phyloP scores from a whole-genome alignment of 108 stramenopile genomes.

The Nitzschia inconspicua region DNA sequence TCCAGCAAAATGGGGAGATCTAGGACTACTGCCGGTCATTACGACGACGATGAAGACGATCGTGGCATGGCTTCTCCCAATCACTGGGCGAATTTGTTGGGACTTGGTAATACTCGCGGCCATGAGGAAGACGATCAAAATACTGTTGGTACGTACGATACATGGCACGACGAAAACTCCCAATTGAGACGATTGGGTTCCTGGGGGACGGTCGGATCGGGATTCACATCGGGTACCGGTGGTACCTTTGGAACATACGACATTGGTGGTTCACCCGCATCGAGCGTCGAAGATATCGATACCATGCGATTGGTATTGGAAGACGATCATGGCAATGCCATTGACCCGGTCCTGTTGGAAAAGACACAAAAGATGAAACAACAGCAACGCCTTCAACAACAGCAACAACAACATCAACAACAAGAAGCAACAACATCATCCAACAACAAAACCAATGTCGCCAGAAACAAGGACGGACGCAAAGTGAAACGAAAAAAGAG shows the following conservation, averaged over 20 bases:
- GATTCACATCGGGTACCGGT: slow-evolving; percentile 15
- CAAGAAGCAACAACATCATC: not conserved
- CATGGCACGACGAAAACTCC: slow-evolving; percentile 27
- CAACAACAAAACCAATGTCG: not conserved
- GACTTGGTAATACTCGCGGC: no score
- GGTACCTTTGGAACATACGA: slow-evolving; percentile 11
- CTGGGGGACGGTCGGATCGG: slow-evolving; percentile 36
- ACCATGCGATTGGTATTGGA: not conserved
- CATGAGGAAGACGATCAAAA: slow-evolving; percentile 27
- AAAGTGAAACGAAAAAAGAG: slow-evolving; percentile 2
- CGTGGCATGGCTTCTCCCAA: no score
- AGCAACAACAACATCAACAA: slow-evolving; percentile 6
- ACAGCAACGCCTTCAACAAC: slow-evolving; percentile 8
- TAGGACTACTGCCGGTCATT: no score
- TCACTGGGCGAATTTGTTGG: no score
- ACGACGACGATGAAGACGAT: no score
- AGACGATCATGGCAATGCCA: slow-evolving; percentile 35
- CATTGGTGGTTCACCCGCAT: not conserved
- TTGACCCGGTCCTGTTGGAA: slow-evolving; percentile 22
- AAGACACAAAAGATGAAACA: slow-evolving; percentile 9
- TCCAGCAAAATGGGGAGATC: no score
- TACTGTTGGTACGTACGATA: slow-evolving; percentile 21
- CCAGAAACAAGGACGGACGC: slow-evolving; percentile 1
- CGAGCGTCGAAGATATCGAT: not conserved
- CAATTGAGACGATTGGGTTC: slow-evolving; percentile 34